Base-by-base conservation (phyloP, 1,284 basidiomycete species). In the Apiotrichum domesticum region DNA sequence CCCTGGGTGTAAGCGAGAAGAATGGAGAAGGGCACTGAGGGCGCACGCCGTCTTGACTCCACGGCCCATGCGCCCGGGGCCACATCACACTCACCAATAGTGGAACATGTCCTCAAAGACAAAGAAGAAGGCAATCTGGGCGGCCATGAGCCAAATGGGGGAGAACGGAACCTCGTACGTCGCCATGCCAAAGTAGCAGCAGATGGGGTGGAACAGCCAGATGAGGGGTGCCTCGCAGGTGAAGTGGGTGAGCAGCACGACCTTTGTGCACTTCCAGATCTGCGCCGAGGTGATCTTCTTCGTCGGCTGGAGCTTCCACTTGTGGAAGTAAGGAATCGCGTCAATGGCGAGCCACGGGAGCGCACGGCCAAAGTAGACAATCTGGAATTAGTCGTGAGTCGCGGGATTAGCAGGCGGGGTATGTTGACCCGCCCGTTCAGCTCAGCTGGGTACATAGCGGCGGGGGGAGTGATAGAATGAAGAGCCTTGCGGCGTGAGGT, bases 311-410 rank as follows among this genome's bases (percentile, higher is more conserved):
- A 98, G 80, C 78, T 98, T 98, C 90, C 91, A 98, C 78, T 85
- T 83, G 59, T 84, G 84, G 80, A 98, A 97, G 79, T 90, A 95
- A 0, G 93, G 92, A 52, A 93, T 92, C 3, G 85, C 79, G 77
- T 98, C 96, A 75, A 98, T 87, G 76, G 97, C 88, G 69, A 98
- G 87, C 90, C 92, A 97, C 0, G 95, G 96, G 33, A 98, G 79
- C 63, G 87, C 87, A 40, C 95, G 89, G 34, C 95, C 95, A 75
- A 98, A 98, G 81, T 98, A 98, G 45, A 98, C 90, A 68, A 94
- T 74, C 90, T 95, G 61, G 46, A 4, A 44, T 57, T 7, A 54
- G 51, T 11, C 21, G 21, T 21, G 21, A 21, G 21, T 21, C 21
- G 21, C 21, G 21, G 21, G 21, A 21, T 21, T 21, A 21, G 21